Percentiles rank a stretch among this genome's conserved stretches.
phyloP scores from a whole-genome alignment of 139 green algal genomes.

The Coelastrella sp. region DNA sequence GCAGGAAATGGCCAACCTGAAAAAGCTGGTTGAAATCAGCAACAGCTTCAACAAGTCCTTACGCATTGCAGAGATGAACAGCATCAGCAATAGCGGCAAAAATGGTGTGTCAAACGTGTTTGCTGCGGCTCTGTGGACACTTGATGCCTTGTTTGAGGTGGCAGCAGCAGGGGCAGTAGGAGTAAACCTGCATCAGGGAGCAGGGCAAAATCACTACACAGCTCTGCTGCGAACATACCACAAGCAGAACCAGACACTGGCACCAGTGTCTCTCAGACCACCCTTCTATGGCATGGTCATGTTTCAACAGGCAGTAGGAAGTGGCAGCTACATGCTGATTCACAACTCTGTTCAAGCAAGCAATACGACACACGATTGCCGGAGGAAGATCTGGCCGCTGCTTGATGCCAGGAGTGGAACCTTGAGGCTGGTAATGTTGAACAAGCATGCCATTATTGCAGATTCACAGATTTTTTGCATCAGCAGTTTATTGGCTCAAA shows the following conservation, averaged over 20 bases:
- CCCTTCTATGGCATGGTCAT: constrained; percentile 41
- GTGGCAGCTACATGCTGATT: constrained; percentile 1
- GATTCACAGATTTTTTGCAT: not conserved
- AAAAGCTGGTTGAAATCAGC: not conserved
- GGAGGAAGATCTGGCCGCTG: constrained; percentile 37
- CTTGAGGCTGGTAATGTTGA: constrained; percentile 40
- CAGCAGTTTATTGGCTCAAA: not conserved
- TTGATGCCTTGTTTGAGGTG: constrained; percentile 40
- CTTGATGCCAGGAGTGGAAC: not conserved
- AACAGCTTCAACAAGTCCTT: constrained; percentile 39
- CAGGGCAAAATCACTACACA: constrained; percentile 47
- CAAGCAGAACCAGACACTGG: not conserved
- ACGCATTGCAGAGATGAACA: constrained; percentile 44
- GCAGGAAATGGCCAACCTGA: constrained; percentile 42
- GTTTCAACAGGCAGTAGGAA: constrained; percentile 42
- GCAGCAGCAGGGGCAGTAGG: constrained; percentile 23
- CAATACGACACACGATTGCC: not conserved
- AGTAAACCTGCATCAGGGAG: constrained; percentile 47
- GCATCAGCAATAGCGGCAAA: constrained; percentile 46
- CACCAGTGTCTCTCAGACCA: not conserved
- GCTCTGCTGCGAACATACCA: constrained; percentile 24
- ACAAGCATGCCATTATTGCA: constrained; percentile 30
- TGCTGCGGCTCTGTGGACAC: constrained; percentile 43
- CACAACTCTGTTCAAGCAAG: not conserved
- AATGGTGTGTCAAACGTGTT: constrained; percentile 40